Evolutionary conservation across 2,329 filamentous ascomycete species (phyloP).

Genomic region (Metarhizium album): DNA sequence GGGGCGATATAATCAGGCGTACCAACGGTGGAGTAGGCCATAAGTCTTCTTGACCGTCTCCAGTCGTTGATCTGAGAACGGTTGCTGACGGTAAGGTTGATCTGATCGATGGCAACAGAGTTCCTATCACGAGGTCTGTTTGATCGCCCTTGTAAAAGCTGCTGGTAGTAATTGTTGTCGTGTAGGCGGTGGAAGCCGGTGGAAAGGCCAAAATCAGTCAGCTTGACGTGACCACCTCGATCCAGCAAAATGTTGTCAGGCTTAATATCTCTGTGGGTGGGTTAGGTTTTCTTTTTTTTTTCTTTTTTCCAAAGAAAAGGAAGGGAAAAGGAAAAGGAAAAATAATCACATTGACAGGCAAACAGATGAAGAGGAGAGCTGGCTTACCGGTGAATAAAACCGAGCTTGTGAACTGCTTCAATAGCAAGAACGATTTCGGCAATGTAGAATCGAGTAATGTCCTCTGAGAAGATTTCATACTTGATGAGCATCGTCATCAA

Average conservation of each 20-base stretch:
- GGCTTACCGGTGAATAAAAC: conserved; percentile 90
- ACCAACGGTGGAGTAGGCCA: conserved; percentile 96
- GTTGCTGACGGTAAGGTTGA: conserved; percentile 96
- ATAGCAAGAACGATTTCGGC: conserved; percentile 97
- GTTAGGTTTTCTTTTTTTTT: too few species aligned
- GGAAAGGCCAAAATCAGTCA: conserved; percentile 95
- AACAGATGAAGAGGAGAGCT: neutral
- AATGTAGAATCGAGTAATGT: conserved; percentile 98
- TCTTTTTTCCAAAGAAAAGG: too few species aligned
- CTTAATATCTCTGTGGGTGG: conserved; percentile 73
- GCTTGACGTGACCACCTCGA: conserved; percentile 89
- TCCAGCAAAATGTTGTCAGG: conserved; percentile 97
- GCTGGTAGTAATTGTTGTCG: conserved; percentile 97
- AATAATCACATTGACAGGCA: neutral
- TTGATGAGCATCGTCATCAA: conserved; percentile 99
- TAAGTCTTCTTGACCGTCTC: conserved; percentile 87
- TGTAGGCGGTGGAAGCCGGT: conserved; percentile 97
- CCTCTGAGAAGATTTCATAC: conserved; percentile 98
- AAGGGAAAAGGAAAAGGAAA: too few species aligned
- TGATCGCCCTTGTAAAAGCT: conserved; percentile 73
- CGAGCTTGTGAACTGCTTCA: conserved; percentile 93
- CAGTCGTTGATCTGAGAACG: conserved; percentile 97
- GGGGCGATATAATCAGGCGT: conserved; percentile 98
- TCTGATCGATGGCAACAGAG: conserved; percentile 93
- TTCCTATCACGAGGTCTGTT: conserved; percentile 70